Base-by-base conservation (phyloP, 1,284 basidiomycete species). In the Tilletia caries region DNA sequence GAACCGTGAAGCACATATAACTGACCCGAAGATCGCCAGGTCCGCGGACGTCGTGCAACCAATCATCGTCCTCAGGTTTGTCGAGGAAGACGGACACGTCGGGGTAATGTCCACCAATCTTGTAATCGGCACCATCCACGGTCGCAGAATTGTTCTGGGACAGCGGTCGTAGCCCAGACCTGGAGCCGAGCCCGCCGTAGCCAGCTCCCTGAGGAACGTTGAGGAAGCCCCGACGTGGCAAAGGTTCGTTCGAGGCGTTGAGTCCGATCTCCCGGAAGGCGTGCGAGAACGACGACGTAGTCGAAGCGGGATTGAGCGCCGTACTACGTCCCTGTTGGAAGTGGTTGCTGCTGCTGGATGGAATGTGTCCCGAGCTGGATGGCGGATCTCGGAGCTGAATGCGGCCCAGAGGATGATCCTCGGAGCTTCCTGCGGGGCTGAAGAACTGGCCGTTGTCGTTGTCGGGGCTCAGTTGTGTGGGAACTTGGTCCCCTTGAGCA, bases 1-100 rank as follows among this genome's bases (percentile, higher is more conserved):
- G 75, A 12, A n/a, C 15, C n/a, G 54, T 60, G 32, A 27, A 60
- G 6, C 6, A 12, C 54, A 60, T 60, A 20, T 60, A 29, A 4
- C 25, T 29, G 25, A 33, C 32, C 25, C 54, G 25, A 1, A 60
- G 15, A 12, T 60, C 54, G 10, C 29, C 29, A 18, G 54, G 8
- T 8, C 4, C 27, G 13, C 29, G 23, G 25, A 60, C 29, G 1
- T 60, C 54, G 54, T 60, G 54, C 29, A 60, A 27, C 54, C 54
- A 60, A 33, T 60, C 54, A 25, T 60, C 54, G 4, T 60, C 54
- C 32, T 60, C 54, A 25, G 54, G 54, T 27, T 20, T 18, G 54
- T 60, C 29, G 54, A 60, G 54, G 15, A 60, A 29, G 25, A 29
- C 54, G 4, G 23, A 29, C 20, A 60, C 10, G 25, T 60, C 15